phyloP scores from a whole-genome alignment of 352 stramenopile genomes.

The Phytophthora capsici region DNA sequence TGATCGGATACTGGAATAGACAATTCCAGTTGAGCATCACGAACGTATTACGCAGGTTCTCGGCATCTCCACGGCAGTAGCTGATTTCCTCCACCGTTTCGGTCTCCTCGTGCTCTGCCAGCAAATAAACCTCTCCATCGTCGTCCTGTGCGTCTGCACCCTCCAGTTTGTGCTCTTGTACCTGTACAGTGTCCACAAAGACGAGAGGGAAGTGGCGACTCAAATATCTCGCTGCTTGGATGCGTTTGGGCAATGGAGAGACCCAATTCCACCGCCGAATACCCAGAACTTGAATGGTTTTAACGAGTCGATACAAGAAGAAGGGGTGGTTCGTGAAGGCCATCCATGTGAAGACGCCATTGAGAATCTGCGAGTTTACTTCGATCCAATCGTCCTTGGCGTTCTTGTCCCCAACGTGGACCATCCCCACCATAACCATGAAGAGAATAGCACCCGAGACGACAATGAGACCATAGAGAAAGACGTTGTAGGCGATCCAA shows the following conservation, averaged over 20 bases:
- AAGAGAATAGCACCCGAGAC: constrained; percentile 42
- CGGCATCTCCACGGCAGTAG: constrained; percentile 27
- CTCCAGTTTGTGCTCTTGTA: constrained; percentile 18
- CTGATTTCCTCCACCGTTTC: constrained; percentile 27
- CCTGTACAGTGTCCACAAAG: constrained; percentile 28
- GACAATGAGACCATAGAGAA: constrained; percentile 33
- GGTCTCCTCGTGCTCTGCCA: constrained; percentile 15
- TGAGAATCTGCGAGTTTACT: constrained; percentile 55
- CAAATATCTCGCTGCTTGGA: constrained; percentile 25
- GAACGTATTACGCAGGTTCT: constrained; percentile 41
- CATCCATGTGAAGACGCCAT: constrained; percentile 49
- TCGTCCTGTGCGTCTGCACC: constrained; percentile 18
- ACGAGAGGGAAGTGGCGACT: constrained; percentile 38
- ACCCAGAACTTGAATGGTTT: constrained; percentile 24
- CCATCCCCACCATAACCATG: constrained; percentile 48
- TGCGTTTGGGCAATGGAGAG: neutral
- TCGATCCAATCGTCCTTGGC: constrained; percentile 50
- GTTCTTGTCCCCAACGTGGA: constrained; percentile 32
- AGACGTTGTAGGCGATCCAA: constrained; percentile 43
- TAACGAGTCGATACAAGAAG: constrained; percentile 38
- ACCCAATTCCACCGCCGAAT: constrained; percentile 26
- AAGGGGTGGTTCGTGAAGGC: constrained; percentile 47
- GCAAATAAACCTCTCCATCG: constrained; percentile 24
- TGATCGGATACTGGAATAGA: constrained; percentile 52
- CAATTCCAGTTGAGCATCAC: constrained; percentile 50